Percentiles rank a stretch among this genome's conserved stretches.
phyloP scores from a whole-genome alignment of 495 filamentous ascomycete genomes.

The Penicillium flavigenum region DNA sequence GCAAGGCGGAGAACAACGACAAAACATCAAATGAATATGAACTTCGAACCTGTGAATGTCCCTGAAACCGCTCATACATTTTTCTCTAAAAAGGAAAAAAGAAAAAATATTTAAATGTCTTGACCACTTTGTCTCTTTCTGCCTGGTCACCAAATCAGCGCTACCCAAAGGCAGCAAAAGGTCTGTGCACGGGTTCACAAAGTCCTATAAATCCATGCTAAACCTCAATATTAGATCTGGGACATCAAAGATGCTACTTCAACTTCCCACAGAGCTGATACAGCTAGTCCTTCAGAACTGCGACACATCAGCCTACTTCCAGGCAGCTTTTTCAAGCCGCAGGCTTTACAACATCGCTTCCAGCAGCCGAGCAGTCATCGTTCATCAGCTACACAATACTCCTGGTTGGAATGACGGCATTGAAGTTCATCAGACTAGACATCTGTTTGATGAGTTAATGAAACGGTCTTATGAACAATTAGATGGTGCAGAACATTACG shows the following conservation, averaged over 20 bases:
- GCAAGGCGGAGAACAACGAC: too few species aligned
- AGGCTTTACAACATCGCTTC: conserved; percentile 82
- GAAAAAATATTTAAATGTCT: too few species aligned
- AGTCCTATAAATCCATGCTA: background rate
- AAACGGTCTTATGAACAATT: conserved; percentile 27
- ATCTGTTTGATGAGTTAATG: conserved; percentile 32
- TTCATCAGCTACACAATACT: conserved; percentile 36
- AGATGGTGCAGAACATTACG: conserved; percentile 34
- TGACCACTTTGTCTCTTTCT: background rate
- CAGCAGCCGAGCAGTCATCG: conserved; percentile 53
- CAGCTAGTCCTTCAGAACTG: conserved; percentile 39
- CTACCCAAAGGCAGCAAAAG: background rate
- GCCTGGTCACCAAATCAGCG: background rate
- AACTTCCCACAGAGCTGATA: conserved; percentile 43
- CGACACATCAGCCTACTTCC: conserved; percentile 35
- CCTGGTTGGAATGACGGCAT: conserved; percentile 27
- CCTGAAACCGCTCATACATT: too few species aligned
- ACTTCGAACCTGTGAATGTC: too few species aligned
- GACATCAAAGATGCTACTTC: conserved; percentile 28
- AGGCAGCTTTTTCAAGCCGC: conserved; percentile 35
- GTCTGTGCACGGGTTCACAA: background rate
- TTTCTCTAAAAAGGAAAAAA: rapidly evolving
- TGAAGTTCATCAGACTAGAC: conserved; percentile 19
- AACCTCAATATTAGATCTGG: background rate
- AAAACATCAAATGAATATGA: too few species aligned